Evolutionary conservation across 495 filamentous ascomycete species (phyloP).

Genomic region (Podospora appendiculata): DNA sequence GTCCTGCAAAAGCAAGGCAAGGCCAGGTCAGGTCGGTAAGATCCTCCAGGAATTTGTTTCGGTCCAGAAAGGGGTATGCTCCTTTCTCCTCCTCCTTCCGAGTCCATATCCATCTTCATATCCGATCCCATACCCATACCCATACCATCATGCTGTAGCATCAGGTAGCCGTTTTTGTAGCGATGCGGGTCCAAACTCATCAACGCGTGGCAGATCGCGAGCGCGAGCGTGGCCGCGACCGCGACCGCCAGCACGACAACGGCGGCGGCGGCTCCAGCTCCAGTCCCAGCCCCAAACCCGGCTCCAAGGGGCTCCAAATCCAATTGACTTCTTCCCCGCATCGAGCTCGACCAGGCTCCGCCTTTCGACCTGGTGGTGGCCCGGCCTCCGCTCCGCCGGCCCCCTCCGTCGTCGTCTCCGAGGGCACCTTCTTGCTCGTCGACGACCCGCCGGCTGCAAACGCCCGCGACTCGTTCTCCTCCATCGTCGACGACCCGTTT

Average conservation of each 20-base stretch:
- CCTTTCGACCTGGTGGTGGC: background rate
- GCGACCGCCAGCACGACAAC: background rate
- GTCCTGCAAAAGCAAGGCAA: too few relatives aligned
- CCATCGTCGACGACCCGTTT: conserved; percentile 41
- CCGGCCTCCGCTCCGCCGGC: conserved; percentile 1
- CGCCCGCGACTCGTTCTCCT: conserved; percentile 33
- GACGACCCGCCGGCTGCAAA: conserved; percentile 20
- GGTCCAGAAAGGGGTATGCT: too few relatives aligned
- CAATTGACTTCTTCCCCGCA: background rate
- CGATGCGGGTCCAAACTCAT: conserved; percentile 23
- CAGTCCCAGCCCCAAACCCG: background rate
- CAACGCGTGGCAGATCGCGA: conserved; percentile 13
- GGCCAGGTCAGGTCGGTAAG: too few relatives aligned
- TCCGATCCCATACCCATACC: too few relatives aligned
- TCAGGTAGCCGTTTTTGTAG: background rate
- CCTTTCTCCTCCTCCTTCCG: too few relatives aligned
- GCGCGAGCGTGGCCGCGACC: conserved; percentile 2
- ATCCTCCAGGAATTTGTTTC: too few relatives aligned
- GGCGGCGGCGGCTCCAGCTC: background rate
- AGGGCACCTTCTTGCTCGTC: conserved; percentile 22
- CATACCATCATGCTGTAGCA: too few relatives aligned
- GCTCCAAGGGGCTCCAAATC: background rate
- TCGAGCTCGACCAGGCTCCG: background rate
- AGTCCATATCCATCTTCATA: too few relatives aligned
- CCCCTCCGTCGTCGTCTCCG: conserved; percentile 7